Percentiles rank a stretch among this genome's conserved stretches.
Evolutionary conservation across 805 yeast genomes (phyloP).

Genomic region (Jamesozyma lodderae): DNA sequence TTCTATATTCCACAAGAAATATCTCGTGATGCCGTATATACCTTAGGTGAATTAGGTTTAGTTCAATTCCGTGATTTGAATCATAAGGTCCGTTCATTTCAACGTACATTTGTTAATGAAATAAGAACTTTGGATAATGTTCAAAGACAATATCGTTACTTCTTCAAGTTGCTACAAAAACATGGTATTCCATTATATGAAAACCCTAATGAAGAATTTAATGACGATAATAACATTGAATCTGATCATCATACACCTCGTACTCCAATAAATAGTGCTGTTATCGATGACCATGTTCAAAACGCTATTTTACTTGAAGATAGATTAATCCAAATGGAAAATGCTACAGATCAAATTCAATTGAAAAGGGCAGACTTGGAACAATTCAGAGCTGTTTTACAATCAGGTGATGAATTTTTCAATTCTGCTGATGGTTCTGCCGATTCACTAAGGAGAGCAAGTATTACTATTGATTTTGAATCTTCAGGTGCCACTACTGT

Average conservation of each 20-base stretch:
- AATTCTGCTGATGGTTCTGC: conserved; percentile 14
- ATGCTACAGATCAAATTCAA: conserved; percentile 56
- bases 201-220: conserved; percentile 3
- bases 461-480: conserved; percentile 10
- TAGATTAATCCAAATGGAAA: conserved; percentile 61
- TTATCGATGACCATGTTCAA: conserved; percentile 61
- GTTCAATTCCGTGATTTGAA: conserved; percentile 88
- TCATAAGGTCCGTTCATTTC: conserved; percentile 70
- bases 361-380: conserved; percentile 46
- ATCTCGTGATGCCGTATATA: conserved; percentile 75
- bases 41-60: conserved; percentile 76
- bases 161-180: conserved; percentile 41
- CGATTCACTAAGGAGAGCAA: conserved; percentile 10
- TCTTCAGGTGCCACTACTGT: conserved; percentile 10
- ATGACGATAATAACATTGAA: conserved; percentile 14
- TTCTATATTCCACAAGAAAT: conserved; percentile 85
- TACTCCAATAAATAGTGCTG: conserved; percentile 39
- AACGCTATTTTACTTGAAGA: conserved; percentile 62
- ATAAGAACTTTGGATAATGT: conserved; percentile 74
- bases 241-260: conserved; percentile 9
- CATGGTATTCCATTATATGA: conserved; percentile 35
- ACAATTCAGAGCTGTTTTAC: conserved; percentile 49
- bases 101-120: conserved; percentile 84
- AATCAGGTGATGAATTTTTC: conserved; percentile 43
- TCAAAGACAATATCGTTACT: conserved; percentile 70